Base-by-base conservation (phyloP, 2,329 filamentous ascomycete genomes). In the Orbilia oligospora region DNA sequence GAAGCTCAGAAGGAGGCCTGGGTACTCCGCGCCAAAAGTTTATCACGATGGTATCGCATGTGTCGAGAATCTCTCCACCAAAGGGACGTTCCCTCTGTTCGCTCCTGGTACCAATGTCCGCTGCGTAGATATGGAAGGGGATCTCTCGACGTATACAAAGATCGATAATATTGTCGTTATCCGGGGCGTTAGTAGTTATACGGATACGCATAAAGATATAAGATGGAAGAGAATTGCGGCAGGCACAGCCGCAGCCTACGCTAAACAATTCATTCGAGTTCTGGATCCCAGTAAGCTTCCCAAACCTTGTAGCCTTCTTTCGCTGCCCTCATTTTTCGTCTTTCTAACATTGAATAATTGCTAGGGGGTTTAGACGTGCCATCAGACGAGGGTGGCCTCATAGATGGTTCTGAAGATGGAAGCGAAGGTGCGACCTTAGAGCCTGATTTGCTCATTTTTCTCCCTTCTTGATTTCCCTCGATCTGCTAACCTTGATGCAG, bases 151-250 rank as follows among this genome's bases (percentile, higher is more conserved):
- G 20, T 16, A 67, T 24, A 9, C 12, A 33, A 24, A 30, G 2
- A 20, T 30, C 6, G 22, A 30, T 0, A 24, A n/a, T 1, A 36
- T 58, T 16, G 8, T 69, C 6, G 18, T 56, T 14, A 64, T 76
- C 33, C 64, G 44, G 33, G 71, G 71, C 22, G 65, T 76, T 12
- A 36, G 14, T 16, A 44, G 55, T 46, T 76, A 76, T 27, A 48
- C 36, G 3, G 71, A 76, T 18, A 36, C n/a, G 4, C 71, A 76
- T 33, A 36, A 27, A n/a, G 38, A 69, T 36, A 38, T 16, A 10
- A 20, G 24, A 10, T 76, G 71, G 71, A 33, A 69, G 36, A 33
- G 10, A n/a, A 14, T 41, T 14, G 71, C 71, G 2, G 36, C 64
- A 5, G 10, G 24, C 12, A 36, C 71, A 6, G 71, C 65, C 2